These are phyloP conservation scores for Moricandia moricandioides DNA, from an alignment of 345 rosid genomes.

Conservation along the genomic window DNA sequence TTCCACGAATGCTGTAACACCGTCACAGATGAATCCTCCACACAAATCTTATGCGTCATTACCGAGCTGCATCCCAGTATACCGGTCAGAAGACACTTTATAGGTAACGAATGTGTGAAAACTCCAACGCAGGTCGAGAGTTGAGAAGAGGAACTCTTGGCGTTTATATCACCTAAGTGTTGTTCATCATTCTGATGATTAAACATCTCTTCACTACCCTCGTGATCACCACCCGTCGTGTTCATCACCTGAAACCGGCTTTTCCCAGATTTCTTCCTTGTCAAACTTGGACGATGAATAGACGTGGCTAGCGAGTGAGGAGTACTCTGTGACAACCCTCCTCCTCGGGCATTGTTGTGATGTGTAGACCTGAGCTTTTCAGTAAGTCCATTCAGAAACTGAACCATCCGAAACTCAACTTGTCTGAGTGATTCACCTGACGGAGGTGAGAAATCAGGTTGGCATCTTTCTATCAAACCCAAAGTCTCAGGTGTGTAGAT, in stretches of 20 bases:
- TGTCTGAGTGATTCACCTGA: slow-evolving; percentile 93
- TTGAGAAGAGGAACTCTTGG: slow-evolving; percentile 51
- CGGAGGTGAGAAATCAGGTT: slow-evolving; percentile 88
- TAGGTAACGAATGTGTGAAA: slow-evolving; percentile 80
- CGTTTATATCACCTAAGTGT: slow-evolving; percentile 43
- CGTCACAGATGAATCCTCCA: slow-evolving; percentile 92
- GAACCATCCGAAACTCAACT: slow-evolving; percentile 89
- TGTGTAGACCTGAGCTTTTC: slow-evolving; percentile 63
- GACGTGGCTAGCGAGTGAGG: slow-evolving; percentile 26
- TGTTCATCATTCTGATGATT: slow-evolving; percentile 42
- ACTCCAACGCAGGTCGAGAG: slow-evolving; percentile 63
- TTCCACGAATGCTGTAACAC: slow-evolving; percentile 84
- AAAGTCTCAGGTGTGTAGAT: slow-evolving; percentile 71
- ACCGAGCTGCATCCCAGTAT: slow-evolving; percentile 77
- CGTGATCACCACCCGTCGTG: slow-evolving; percentile 42
- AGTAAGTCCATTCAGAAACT: slow-evolving; percentile 70
- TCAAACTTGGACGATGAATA: slow-evolving; percentile 49
- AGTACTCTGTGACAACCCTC: slow-evolving; percentile 41
- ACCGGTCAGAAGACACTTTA: slow-evolving; percentile 85
- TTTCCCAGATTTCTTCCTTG: slow-evolving; percentile 87
- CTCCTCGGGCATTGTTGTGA: slow-evolving; percentile 47
- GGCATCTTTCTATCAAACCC: slow-evolving; percentile 62
- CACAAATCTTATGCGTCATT: slow-evolving; percentile 71
- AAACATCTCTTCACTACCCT: slow-evolving; percentile 64
- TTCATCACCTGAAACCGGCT: slow-evolving; percentile 80